Conservation (phyloP, 2,329 filamentous ascomycete genomes). For the Claviceps maximensis region DNA sequence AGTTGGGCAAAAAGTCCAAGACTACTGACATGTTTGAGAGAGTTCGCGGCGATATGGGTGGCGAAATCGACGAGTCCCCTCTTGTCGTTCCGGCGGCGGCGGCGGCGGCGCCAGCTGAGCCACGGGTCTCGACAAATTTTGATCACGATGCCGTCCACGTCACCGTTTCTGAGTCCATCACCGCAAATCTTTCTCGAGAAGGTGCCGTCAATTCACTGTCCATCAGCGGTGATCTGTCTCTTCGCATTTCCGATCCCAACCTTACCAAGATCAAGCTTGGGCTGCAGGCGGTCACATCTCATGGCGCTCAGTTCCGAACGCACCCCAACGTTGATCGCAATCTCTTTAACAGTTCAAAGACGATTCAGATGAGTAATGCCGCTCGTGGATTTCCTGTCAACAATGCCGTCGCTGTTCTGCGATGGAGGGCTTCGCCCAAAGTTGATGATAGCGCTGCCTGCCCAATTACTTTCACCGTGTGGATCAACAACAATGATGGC, state of each 20-base stretch:
- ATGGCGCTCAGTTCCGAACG: constrained; percentile 82
- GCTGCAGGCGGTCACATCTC: constrained; percentile 60
- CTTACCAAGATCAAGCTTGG: constrained; percentile 87
- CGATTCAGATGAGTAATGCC: constrained; percentile 81
- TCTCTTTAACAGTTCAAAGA: constrained; percentile 68
- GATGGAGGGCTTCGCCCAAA: constrained; percentile 80
- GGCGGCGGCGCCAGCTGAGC: constrained; percentile 36
- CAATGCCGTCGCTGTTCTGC: constrained; percentile 81
- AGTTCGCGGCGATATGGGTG: constrained; percentile 81
- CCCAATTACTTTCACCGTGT: constrained; percentile 92
- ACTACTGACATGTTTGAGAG: constrained; percentile 95
- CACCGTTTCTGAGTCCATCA: constrained; percentile 79
- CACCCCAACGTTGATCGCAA: constrained; percentile 93
- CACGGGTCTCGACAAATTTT: constrained; percentile 49
- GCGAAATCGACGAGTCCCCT: constrained; percentile 66
- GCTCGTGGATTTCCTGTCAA: constrained; percentile 87
- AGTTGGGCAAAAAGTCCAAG: constrained; percentile 97
- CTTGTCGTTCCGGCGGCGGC: constrained; percentile 47
- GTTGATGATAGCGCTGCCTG: constrained; percentile 67
- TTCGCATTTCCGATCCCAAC: constrained; percentile 77
- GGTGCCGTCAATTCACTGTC: constrained; percentile 76
- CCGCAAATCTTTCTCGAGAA: constrained; percentile 77
- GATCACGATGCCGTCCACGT: constrained; percentile 82
- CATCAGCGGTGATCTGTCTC: constrained; percentile 81
- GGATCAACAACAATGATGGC: constrained; percentile 81